These are phyloP conservation scores for Zoysia matrella DNA, from an alignment of 202 grass and related monocot genomes.

Conservation along the genomic window DNA sequence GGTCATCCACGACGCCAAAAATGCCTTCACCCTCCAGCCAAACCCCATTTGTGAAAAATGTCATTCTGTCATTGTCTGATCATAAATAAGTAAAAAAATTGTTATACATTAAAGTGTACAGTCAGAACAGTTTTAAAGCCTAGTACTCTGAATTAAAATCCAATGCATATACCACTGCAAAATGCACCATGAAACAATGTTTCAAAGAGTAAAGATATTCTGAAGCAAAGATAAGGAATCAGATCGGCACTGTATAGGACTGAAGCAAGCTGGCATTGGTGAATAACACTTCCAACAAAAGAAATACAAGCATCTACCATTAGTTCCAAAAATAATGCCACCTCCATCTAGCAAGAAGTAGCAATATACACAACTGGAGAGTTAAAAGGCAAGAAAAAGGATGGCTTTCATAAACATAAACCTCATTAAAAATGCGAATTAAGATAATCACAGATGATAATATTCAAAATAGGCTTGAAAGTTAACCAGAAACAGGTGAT, in stretches of 20 bases:
- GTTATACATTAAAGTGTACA: slow-evolving; percentile 29
- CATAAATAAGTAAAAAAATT: slow-evolving; percentile 41
- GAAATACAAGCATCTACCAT: background rate
- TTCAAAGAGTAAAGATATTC: slow-evolving; percentile 17
- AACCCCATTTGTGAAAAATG: slow-evolving; percentile 69
- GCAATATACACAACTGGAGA: no score
- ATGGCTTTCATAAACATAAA: background rate
- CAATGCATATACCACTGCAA: background rate
- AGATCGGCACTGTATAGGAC: background rate
- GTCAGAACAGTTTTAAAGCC: slow-evolving; percentile 26
- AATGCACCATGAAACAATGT: slow-evolving; percentile 15
- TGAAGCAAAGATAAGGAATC: slow-evolving; percentile 19
- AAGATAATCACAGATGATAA: slow-evolving; percentile 9
- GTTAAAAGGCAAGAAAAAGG: no score
- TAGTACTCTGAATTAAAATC: slow-evolving; percentile 24
- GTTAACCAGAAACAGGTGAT: background rate
- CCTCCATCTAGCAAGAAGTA: background rate
- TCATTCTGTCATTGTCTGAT: slow-evolving; percentile 73
- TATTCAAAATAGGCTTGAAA: slow-evolving; percentile 2
- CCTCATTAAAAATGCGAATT: slow-evolving; percentile 8
- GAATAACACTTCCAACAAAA: background rate
- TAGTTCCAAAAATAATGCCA: background rate
- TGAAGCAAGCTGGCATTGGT: slow-evolving; percentile 6
- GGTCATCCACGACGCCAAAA: slow-evolving; percentile 72
- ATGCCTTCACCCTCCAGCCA: slow-evolving; percentile 83